A percentile compares a stretch with the other conserved stretches of the same genome.
Conservation (phyloP, 139 green algal genomes). For the Tetratostichococcus sp. region DNA sequence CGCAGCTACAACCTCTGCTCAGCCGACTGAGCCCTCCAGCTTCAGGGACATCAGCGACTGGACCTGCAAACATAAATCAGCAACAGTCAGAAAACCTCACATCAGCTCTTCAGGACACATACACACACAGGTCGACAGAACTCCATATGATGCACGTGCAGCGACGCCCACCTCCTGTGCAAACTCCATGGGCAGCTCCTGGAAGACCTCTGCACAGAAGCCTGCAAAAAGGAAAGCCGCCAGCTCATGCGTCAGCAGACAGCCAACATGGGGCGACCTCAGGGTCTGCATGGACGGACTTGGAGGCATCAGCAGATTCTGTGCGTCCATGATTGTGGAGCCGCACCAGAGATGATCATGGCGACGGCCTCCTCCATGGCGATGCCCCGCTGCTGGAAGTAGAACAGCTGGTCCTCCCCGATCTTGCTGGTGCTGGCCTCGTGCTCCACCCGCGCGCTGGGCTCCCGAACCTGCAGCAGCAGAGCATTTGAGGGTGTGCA, state of each 20-base stretch:
- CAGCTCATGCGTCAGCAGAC: too few relatives aligned
- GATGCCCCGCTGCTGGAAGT: slow-evolving; percentile 98
- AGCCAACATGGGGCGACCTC: too few relatives aligned
- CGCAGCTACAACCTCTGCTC: slow-evolving; percentile 20
- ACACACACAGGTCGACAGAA: too few relatives aligned
- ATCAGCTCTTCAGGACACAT: too few relatives aligned
- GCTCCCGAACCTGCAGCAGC: slow-evolving; percentile 79
- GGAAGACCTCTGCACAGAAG: slow-evolving; percentile 98
- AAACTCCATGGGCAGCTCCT: slow-evolving; percentile 98
- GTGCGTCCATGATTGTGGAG: too few relatives aligned
- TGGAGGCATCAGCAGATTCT: too few relatives aligned
- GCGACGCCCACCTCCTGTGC: slow-evolving; percentile 84
- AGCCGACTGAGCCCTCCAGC: slow-evolving; percentile 95
- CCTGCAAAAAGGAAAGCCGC: slow-evolving; percentile 44
- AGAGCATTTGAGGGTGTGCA: background rate
- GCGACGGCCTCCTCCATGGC: slow-evolving; percentile 88
- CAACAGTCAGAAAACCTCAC: too few relatives aligned
- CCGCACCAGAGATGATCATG: slow-evolving; percentile 81
- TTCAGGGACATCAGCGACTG: slow-evolving; percentile 98
- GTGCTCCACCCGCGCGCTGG: slow-evolving; percentile 91
- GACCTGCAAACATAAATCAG: background rate
- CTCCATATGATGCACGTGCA: too few relatives aligned
- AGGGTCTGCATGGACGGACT: too few relatives aligned
- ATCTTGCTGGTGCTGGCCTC: slow-evolving; percentile 98
- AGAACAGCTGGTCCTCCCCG: slow-evolving; percentile 99